Base-by-base conservation (phyloP, 441 rosid species). In the Syzygium malaccense region DNA sequence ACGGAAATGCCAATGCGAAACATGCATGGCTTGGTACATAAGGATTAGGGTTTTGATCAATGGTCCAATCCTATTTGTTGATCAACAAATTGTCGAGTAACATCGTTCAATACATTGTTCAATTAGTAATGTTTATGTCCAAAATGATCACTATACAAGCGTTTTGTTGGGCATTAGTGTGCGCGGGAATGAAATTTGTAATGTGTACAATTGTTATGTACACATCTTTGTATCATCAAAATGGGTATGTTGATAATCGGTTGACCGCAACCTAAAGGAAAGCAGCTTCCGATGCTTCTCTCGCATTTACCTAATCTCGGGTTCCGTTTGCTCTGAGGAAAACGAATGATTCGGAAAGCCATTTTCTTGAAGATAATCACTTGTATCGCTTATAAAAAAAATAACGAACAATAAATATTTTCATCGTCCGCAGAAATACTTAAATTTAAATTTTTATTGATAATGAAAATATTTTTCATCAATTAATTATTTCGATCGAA, bases 391-490 rank as follows among this genome's bases (percentile, higher is more conserved):
- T 33, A 33, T 1, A 33, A 68, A 33, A 33, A 68, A 68, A 68
- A 68, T 68, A 68, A 68, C 2, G 1, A 1, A 33, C 14, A 4
- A 9, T 20, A 19, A 5, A 10, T 5, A 4, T 18, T 68, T 30
- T 6, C 7, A 10, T 71, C 0, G 4, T 71, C 14, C 1, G 13
- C 1, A 71, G 19, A 19, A 10, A 71, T 33, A 18, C 8, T 68
- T 32, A 9, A 17, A 18, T 6, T 9, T 68, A 19, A 30, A 32
- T 8, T 66, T 0, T 66, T 0, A 0, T 66, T 0, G 9, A 8
- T 19, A 19, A 20, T 5, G 7, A 71, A 3, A 33, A 1, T 5
- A 20, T 33, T 20, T 10, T 33, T 32, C 8, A 5, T 37, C 0
- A 0, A 66, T 5, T 9, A 32, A 32, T 64, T 17, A 64, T 30